Base-by-base conservation (phyloP, 306 rosid genomes). In the Fragaria iinumae region DNA sequence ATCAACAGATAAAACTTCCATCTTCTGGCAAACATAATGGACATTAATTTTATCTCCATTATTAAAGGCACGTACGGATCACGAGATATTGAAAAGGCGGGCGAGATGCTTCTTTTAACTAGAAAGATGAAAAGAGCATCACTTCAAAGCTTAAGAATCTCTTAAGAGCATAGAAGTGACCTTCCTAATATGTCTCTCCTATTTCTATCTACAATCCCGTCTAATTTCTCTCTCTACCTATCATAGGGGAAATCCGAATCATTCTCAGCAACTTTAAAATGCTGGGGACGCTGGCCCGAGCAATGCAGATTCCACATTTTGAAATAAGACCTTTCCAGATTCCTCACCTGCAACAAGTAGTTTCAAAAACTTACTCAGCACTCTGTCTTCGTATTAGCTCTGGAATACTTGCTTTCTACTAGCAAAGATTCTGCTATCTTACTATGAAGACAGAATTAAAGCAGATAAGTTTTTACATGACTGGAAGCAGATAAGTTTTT, bases 231-330 rank as follows among this genome's bases (percentile, higher is more conserved):
- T 21, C 67, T 50, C 76, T 72, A 86, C 79, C 89, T 75, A 45
- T 86, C 85, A 11, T 23, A 83, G 10, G 86, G 89, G 56, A 52
- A 86, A 27, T 86, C 87, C 45, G 60, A 23, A 29, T 86, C 79
- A 27, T 72, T 81, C 81, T 86, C 89, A 0, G 78, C 73, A 41
- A 86, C 89, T 67, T 78, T 81, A 67, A 86, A 86, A 81, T 86
- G 87, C 56, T 86, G 87, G 17, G 89, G 83, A 9, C 43, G 76
- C 80, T 81, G 82, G 18, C 86, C 85, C 0, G 82, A 83, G 82
- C 89, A 86, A 41, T 86, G 87, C 50, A 81, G 69, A 78, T 86
- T 86, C 89, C 89, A 86, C 89, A 86, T 86, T 70, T 86, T 86
- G 76, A 83, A 75, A 70, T 83, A 86, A 27, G 78, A 38, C 69